phyloP scores from a whole-genome alignment of 176 grass and related monocot species.

The Hsuehochloa calcarea region DNA sequence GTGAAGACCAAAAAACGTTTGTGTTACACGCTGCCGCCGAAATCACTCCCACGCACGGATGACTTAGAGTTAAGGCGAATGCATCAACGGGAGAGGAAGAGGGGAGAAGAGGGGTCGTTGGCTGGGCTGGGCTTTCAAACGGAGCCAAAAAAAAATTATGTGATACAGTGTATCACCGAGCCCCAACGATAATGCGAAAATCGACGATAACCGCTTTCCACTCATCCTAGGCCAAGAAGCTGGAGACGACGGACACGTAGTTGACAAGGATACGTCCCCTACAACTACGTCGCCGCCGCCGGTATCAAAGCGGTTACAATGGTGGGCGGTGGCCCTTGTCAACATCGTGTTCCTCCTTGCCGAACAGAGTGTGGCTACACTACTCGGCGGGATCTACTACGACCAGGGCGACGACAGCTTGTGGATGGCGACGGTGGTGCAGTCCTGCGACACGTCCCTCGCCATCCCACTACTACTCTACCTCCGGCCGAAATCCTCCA shows the following conservation, averaged over 20 bases:
- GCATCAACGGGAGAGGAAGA: too few relatives aligned
- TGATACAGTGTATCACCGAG: too few relatives aligned
- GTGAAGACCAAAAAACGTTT: fast-evolving
- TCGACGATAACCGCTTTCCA: too few relatives aligned
- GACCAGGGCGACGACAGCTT: conserved; percentile 49
- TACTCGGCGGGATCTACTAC: conserved; percentile 55
- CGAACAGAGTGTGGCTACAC: conserved; percentile 43
- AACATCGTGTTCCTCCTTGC: conserved; percentile 44
- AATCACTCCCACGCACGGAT: too few relatives aligned
- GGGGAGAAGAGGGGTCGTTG: too few relatives aligned
- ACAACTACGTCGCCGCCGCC: not conserved
- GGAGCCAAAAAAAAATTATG: too few relatives aligned
- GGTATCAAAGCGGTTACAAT: conserved; percentile 13
- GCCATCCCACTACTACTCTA: conserved; percentile 36
- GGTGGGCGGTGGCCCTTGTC: conserved; percentile 40
- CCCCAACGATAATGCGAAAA: too few relatives aligned
- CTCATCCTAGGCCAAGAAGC: conserved; percentile 16
- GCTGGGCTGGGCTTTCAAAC: too few relatives aligned
- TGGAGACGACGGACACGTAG: not conserved
- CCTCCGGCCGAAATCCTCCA: conserved; percentile 15
- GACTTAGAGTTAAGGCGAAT: too few relatives aligned
- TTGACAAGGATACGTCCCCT: not conserved
- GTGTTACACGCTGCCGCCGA: too few relatives aligned
- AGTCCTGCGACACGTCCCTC: conserved; percentile 54
- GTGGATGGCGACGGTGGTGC: conserved; percentile 49